Conservation (phyloP, 495 filamentous ascomycete genomes). For the Talaromyces adpressus region DNA sequence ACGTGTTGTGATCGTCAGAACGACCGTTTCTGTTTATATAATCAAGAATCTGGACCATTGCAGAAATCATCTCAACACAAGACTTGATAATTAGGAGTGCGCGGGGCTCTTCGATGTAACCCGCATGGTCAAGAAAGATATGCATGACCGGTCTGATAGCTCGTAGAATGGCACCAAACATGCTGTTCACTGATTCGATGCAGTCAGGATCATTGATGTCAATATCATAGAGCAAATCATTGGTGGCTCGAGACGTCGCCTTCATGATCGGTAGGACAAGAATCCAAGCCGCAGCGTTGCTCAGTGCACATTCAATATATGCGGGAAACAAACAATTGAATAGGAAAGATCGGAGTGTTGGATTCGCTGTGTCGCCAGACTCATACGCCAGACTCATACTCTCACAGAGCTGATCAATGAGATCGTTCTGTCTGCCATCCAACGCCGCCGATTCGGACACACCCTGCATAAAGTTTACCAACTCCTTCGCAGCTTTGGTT, state of each 20-base stretch:
- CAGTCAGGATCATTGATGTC: constrained; percentile 37
- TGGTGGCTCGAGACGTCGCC: constrained; percentile 37
- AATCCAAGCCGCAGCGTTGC: constrained; percentile 49
- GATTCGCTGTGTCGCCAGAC: constrained; percentile 28
- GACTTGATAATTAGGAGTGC: constrained; percentile 30
- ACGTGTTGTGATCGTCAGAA: constrained; percentile 13
- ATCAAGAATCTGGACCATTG: constrained; percentile 42
- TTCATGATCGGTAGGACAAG: constrained; percentile 49
- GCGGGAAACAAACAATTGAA: constrained; percentile 56
- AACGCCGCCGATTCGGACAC: constrained; percentile 56
- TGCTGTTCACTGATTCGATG: constrained; percentile 34
- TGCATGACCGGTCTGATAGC: constrained; percentile 31
- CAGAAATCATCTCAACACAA: constrained; percentile 40
- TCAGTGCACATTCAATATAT: constrained; percentile 50
- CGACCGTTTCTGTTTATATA: constrained; percentile 39
- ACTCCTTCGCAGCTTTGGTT: constrained; percentile 44
- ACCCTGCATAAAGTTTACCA: constrained; percentile 57
- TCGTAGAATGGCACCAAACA: constrained; percentile 37
- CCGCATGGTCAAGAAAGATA: constrained; percentile 20
- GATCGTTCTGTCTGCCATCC: constrained; percentile 52
- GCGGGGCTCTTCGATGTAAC: constrained; percentile 30
- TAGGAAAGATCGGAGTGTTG: constrained; percentile 51
- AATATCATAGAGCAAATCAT: constrained; percentile 41
- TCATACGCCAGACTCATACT: constrained; percentile 50
- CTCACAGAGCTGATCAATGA: constrained; percentile 49